These are phyloP conservation scores for Fusarium hainanense DNA, from an alignment of 2,329 filamentous ascomycete species.

Conservation along the genomic window DNA sequence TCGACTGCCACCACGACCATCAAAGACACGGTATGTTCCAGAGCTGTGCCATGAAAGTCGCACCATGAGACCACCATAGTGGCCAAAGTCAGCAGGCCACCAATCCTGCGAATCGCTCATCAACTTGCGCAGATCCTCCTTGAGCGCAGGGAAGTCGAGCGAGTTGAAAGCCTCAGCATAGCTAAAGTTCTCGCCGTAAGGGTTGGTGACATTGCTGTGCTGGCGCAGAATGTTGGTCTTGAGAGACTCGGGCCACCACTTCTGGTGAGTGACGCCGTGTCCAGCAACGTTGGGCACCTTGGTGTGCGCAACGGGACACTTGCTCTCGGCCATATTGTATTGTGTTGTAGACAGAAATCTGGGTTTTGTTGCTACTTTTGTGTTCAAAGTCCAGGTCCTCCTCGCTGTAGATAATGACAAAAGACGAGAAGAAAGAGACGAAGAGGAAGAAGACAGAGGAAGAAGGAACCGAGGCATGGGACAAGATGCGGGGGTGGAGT, in stretches of 20 bases:
- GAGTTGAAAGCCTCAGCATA: constrained; percentile 33
- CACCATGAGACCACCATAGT: constrained; percentile 84
- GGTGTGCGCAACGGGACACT: constrained; percentile 31
- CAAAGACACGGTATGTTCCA: constrained; percentile 79
- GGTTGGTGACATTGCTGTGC: constrained; percentile 27
- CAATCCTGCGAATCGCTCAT: constrained; percentile 85
- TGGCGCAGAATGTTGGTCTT: constrained; percentile 37
- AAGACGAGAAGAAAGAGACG: constrained; percentile 8
- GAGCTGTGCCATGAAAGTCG: constrained; percentile 85
- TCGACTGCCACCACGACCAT: constrained; percentile 80
- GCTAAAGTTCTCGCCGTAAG: constrained; percentile 31
- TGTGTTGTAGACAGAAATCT: constrained; percentile 6
- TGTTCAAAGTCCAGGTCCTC: constrained; percentile 18
- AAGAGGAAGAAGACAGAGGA: constrained; percentile 1
- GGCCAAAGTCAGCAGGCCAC: constrained; percentile 86
- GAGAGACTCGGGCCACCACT: constrained; percentile 37
- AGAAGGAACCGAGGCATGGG: constrained; percentile 31
- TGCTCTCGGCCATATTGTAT: constrained; percentile 31
- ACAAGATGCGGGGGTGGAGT: constrained; percentile 36
- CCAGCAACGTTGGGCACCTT: constrained; percentile 30
- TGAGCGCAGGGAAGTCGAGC: constrained; percentile 63
- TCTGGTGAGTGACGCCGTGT: constrained; percentile 25
- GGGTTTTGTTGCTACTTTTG: not conserved
- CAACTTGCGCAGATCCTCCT: constrained; percentile 75
- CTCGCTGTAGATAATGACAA: constrained; percentile 24